Conservation (phyloP, 164 flowering plant genomes). For the Umbellularia californica region DNA sequence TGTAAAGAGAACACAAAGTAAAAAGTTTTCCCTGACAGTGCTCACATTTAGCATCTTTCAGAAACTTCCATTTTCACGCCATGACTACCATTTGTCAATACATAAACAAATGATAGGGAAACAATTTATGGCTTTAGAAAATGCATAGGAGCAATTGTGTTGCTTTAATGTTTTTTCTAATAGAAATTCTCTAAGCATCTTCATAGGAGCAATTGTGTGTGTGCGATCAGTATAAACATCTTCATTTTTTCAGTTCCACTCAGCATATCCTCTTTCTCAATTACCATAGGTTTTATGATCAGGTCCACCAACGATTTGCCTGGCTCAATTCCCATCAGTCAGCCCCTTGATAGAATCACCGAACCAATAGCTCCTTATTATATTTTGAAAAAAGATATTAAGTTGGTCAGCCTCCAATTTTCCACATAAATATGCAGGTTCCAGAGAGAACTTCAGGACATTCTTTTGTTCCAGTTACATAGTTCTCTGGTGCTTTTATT, state of each 20-base stretch:
- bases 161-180: neutral
- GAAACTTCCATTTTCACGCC: neutral
- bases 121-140: neutral
- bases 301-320: neutral
- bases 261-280: neutral
- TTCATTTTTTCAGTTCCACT: neutral
- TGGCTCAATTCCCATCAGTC: neutral
- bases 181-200: neutral
- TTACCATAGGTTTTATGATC: neutral
- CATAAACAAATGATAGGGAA: neutral
- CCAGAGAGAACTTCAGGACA: neutral
- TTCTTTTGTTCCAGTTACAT: too few species aligned
- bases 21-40: too few species aligned
- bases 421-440: neutral
- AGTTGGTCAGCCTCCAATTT: neutral
- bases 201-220: too few species aligned
- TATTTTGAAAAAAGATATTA: too few species aligned
- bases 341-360: neutral
- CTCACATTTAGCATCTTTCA: neutral
- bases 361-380: neutral
- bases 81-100: neutral
- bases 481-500: neutral
- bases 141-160: neutral
- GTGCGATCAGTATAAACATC: neutral
- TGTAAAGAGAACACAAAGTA: too few species aligned